These are phyloP conservation scores for Ceratobasidium sp. DNA, from an alignment of 1,284 basidiomycete species.

Conservation along the genomic window DNA sequence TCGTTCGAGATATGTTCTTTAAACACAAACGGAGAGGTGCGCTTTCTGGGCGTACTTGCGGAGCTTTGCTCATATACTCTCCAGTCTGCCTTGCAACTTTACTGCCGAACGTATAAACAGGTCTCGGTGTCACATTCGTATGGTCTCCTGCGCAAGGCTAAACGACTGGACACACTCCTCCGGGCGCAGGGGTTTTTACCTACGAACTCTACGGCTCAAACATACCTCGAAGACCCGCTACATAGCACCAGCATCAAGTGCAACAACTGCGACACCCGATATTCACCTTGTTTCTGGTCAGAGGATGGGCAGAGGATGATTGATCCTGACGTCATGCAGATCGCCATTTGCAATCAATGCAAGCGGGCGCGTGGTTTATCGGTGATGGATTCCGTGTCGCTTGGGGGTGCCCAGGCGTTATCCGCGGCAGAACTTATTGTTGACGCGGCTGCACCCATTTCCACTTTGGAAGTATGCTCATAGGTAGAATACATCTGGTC, in stretches of 20 bases:
- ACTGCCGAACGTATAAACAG: conserved; percentile 84
- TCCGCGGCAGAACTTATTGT: neutral
- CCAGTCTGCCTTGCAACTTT: conserved; percentile 88
- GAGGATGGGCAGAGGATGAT: conserved; percentile 39
- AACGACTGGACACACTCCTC: conserved; percentile 77
- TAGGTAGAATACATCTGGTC: neutral
- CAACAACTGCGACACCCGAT: conserved; percentile 56
- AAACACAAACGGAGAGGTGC: conserved; percentile 81
- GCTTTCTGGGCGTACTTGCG: conserved; percentile 42
- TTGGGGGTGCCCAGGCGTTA: neutral
- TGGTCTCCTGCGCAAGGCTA: conserved; percentile 85
- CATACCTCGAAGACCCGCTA: neutral
- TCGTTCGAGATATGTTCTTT: conserved; percentile 86
- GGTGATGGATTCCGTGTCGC: neutral
- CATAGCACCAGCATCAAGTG: conserved; percentile 49
- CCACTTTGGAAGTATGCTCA: neutral
- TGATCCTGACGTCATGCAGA: conserved; percentile 8
- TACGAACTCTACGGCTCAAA: neutral
- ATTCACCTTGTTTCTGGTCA: conserved; percentile 57
- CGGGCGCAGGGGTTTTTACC: conserved; percentile 45
- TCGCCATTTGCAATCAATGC: conserved; percentile 37
- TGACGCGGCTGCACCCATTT: neutral
- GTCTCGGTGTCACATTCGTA: conserved; percentile 76
- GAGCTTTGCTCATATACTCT: conserved; percentile 2
- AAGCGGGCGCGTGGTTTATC: neutral